Evolutionary conservation across 2,329 filamentous ascomycete species (phyloP).

Genomic region (Hirsutella thompsonii): DNA sequence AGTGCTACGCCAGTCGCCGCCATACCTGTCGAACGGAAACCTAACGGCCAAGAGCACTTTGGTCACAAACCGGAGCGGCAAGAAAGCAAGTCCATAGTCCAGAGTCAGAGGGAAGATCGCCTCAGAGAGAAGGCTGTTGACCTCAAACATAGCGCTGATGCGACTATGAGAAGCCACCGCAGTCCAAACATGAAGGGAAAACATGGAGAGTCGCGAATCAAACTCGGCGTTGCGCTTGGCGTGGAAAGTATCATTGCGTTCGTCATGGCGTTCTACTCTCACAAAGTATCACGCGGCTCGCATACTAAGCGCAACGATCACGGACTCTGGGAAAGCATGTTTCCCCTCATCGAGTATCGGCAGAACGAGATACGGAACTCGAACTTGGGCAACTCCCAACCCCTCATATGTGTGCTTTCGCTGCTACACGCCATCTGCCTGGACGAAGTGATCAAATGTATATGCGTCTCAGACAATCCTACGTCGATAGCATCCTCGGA

Average conservation of each 20-base stretch:
- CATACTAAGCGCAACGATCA: slow-evolving; percentile 29
- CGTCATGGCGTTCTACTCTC: slow-evolving; percentile 38
- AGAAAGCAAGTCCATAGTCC: slow-evolving; percentile 16
- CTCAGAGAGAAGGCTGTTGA: slow-evolving; percentile 31
- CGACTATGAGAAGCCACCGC: slow-evolving; percentile 19
- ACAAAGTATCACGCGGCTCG: slow-evolving; percentile 30
- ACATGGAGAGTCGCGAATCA: slow-evolving; percentile 20
- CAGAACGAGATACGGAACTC: slow-evolving; percentile 24
- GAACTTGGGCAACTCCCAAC: slow-evolving; percentile 18
- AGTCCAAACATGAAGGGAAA: slow-evolving; percentile 12
- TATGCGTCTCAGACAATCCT: slow-evolving; percentile 11
- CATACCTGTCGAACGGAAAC: slow-evolving; percentile 12
- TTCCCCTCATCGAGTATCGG: slow-evolving; percentile 29
- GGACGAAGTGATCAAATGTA: slow-evolving; percentile 31
- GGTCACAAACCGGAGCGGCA: slow-evolving; percentile 9
- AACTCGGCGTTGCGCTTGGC: slow-evolving; percentile 28
- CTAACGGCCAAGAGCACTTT: slow-evolving; percentile 19
- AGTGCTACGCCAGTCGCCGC: slow-evolving; percentile 17
- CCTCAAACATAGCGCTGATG: slow-evolving; percentile 42
- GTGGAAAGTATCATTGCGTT: slow-evolving; percentile 40
- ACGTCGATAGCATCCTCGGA: slow-evolving; percentile 6
- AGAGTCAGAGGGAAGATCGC: slow-evolving; percentile 23
- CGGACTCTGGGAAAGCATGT: slow-evolving; percentile 27
- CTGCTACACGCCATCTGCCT: slow-evolving; percentile 30
- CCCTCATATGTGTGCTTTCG: slow-evolving; percentile 27